Evolutionary conservation across 2,329 filamentous ascomycete species (phyloP), one percentile per base, ranked within the genome.

Genomic region (Calonectria fujianensis): DNA sequence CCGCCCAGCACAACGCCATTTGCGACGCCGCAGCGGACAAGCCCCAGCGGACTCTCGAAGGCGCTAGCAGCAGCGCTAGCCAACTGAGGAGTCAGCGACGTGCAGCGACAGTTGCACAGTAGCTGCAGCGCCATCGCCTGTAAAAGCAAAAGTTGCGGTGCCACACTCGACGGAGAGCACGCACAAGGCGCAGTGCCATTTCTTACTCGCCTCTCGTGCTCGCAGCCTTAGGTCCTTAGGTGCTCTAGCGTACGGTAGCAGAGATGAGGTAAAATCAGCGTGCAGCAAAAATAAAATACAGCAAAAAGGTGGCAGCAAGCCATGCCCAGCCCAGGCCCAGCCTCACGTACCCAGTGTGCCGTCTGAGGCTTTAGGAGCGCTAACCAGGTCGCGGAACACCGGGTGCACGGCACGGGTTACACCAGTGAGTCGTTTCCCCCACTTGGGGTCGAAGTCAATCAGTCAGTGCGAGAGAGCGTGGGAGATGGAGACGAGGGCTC

Each of bases 381-480:
- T 73, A 73, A 65, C 35, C 39, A 66, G 52, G 39, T 68, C 52
- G 52, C 70, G 70, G 66, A 73, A 73, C 66, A 69, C 71, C 66
- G 65, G 71, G 66, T 69, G 66, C 71, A 73, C 71, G 70, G 70
- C 70, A 73, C 65, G 48, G 31, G 71, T 73, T 69, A 65, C 71
- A 69, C 71, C 71, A 73, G 65, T 61, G 61, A 72, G 63, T 72
- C 57, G 57, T 57, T 65, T 69, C 51, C 71, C 57, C 65, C 65
- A 65, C 70, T 50, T 69, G 57, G 57, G n/a, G 18, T 48, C 71
- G 48, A 64, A 69, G 64, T 67, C 64, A 66, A 71, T 54, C 65
- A 69, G 72, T 59, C 57, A 70, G 32, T 41, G 59, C 39, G 59
- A 70, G 35, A 54, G 57, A 35, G 20, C 24, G 24, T 61, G 35